Conservation (phyloP, 306 rosid genomes). For the Purshia tridentata region DNA sequence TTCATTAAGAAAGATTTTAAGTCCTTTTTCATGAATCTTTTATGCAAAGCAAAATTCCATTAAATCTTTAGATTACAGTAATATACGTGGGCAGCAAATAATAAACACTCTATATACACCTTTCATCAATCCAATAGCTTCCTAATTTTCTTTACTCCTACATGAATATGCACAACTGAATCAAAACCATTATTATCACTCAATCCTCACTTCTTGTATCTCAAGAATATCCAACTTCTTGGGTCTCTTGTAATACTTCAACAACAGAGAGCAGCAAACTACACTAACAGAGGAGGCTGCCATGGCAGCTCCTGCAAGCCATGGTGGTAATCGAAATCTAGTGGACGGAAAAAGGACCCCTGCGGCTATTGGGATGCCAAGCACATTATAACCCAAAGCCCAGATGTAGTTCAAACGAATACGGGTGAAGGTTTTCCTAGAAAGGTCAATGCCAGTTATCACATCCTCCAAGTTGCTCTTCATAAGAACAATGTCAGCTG, state of each 20-base stretch:
- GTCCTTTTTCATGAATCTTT: not conserved
- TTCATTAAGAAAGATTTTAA: not conserved
- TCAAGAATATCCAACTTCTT: slow-evolving; percentile 47
- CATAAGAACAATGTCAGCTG: slow-evolving; percentile 85
- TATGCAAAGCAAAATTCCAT: not conserved
- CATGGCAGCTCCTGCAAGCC: slow-evolving; percentile 97
- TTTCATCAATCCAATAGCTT: not conserved
- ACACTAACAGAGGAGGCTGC: slow-evolving; percentile 93
- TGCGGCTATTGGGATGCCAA: slow-evolving; percentile 78
- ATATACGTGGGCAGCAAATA: not conserved
- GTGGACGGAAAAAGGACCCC: slow-evolving; percentile 65
- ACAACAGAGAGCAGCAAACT: slow-evolving; percentile 72
- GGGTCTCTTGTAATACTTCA: slow-evolving; percentile 68
- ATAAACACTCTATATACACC: not conserved
- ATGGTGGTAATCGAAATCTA: slow-evolving; percentile 68
- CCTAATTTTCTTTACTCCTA: not conserved
- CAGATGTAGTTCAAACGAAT: slow-evolving; percentile 73
- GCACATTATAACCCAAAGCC: slow-evolving; percentile 77
- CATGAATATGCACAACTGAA: not conserved
- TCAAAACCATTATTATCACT: slow-evolving; percentile 21
- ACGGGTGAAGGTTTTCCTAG: slow-evolving; percentile 59
- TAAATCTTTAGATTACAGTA: not conserved
- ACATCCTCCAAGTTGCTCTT: slow-evolving; percentile 82
- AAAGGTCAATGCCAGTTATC: slow-evolving; percentile 72
- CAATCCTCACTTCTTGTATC: slow-evolving; percentile 45